Evolutionary conservation across 139 green algal species (phyloP).

Genomic region (Tetradesmus obliquus): DNA sequence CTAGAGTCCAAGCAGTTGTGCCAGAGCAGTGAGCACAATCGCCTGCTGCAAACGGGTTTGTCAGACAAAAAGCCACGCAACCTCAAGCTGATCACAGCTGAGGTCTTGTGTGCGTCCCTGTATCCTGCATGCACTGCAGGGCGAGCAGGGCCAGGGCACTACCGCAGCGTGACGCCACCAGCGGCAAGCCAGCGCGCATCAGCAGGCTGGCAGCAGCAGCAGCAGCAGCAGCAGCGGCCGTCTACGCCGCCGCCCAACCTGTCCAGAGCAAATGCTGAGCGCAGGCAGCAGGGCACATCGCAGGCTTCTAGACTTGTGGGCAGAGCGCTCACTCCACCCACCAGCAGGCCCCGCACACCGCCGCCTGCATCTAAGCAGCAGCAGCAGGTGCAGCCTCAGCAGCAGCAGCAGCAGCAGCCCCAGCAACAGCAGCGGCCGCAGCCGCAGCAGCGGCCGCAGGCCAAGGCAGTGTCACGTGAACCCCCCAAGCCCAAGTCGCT

Average conservation of each 20-base stretch:
- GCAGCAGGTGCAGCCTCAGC: not conserved
- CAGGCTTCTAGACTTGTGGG: conserved; percentile 19
- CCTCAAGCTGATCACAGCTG: too few species aligned
- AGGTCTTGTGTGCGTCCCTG: too few species aligned
- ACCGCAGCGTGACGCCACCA: conserved; percentile 36
- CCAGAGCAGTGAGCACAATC: too few species aligned
- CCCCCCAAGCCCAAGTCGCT: conserved; percentile 32
- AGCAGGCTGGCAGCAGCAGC: not conserved
- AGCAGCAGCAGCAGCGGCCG: not conserved
- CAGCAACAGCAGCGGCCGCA: not conserved
- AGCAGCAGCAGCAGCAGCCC: conserved; percentile 1
- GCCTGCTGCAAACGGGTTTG: too few species aligned
- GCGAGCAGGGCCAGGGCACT: not conserved
- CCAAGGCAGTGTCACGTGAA: conserved; percentile 15
- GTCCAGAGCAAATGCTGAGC: not conserved
- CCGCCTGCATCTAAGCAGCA: conserved; percentile 24
- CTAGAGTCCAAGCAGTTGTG: too few species aligned
- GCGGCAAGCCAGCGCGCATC: not conserved
- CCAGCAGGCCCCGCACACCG: not conserved
- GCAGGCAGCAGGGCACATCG: not conserved
- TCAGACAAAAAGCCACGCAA: too few species aligned
- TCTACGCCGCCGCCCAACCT: conserved; percentile 18
- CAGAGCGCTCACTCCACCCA: conserved; percentile 18
- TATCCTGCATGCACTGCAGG: not conserved
- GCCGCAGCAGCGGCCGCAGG: conserved; percentile 10